phyloP scores from a whole-genome alignment of 177 flowering plant genomes.

The Telopea speciosissima region DNA sequence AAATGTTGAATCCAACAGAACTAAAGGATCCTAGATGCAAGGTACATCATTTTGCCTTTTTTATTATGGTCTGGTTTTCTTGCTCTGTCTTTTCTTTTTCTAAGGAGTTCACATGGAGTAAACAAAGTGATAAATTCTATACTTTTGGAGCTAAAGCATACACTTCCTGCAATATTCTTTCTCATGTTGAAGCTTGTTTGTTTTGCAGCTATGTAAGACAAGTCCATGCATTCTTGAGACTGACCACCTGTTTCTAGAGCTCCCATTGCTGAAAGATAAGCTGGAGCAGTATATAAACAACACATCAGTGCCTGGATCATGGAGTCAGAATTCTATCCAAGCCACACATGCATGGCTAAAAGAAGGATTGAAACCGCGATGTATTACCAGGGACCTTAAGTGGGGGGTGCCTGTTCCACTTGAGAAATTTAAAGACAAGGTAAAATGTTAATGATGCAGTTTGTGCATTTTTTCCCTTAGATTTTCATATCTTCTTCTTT shows the following conservation, averaged over 20 bases:
- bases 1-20: constrained; percentile 87
- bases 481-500: neutral
- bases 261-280: constrained; percentile 64
- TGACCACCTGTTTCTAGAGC: constrained; percentile 87
- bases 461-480: neutral
- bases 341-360: constrained; percentile 84
- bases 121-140: neutral
- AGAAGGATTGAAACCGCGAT: constrained; percentile 77
- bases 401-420: constrained; percentile 99
- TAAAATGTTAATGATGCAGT: constrained; percentile 11
- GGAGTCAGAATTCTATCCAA: constrained; percentile 97
- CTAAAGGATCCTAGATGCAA: constrained; percentile 81
- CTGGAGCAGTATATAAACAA: constrained; percentile 63
- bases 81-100: too few relatives aligned
- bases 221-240: constrained; percentile 77
- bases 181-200: constrained; percentile 3
- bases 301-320: constrained; percentile 73
- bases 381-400: constrained; percentile 92
- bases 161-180: neutral
- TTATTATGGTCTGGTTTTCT: neutral
- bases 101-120: neutral
- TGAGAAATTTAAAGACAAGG: constrained; percentile 84
- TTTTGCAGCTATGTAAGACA: constrained; percentile 38
- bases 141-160: neutral
- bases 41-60: constrained; percentile 28